Evolutionary conservation across 208 protist genomes (phyloP).

Genomic region (Trypanosomatidae sp.): DNA sequence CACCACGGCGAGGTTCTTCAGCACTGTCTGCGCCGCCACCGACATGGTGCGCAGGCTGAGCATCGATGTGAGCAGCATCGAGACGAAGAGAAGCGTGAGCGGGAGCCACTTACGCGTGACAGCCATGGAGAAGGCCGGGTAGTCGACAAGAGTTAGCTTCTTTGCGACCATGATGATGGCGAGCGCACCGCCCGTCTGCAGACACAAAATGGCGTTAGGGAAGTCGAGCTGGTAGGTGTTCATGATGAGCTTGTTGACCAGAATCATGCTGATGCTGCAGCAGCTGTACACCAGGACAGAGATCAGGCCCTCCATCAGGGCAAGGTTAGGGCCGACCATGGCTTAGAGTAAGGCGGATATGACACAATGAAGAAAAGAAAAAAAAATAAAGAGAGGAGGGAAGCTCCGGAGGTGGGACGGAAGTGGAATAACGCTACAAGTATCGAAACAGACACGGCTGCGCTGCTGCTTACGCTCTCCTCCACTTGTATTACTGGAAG

Average conservation of each 20-base stretch:
- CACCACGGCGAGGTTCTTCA: slow-evolving; percentile 84
- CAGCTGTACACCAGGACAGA: slow-evolving; percentile 66
- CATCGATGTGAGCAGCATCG: slow-evolving; percentile 84
- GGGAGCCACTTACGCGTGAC: slow-evolving; percentile 68
- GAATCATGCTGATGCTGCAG: slow-evolving; percentile 85
- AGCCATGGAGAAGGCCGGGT: slow-evolving; percentile 53
- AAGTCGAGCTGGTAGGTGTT: slow-evolving; percentile 64
- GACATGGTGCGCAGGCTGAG: slow-evolving; percentile 81
- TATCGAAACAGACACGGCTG: too few species aligned
- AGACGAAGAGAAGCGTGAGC: slow-evolving; percentile 76
- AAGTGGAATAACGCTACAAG: too few species aligned
- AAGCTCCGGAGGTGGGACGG: too few species aligned
- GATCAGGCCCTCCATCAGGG: slow-evolving; percentile 19
- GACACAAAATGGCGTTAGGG: slow-evolving; percentile 63
- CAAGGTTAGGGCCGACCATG: not conserved
- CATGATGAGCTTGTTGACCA: slow-evolving; percentile 87
- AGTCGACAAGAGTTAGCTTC: slow-evolving; percentile 36
- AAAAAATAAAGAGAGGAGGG: not conserved
- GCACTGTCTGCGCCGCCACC: slow-evolving; percentile 78
- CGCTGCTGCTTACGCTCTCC: too few species aligned
- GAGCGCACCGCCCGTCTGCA: slow-evolving; percentile 70
- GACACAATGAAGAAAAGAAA: not conserved
- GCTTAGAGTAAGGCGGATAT: not conserved
- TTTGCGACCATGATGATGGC: slow-evolving; percentile 62
- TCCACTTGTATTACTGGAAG: too few species aligned